Base-by-base conservation (phyloP, 164 flowering plant species). In the Magnolia changhungtana region DNA sequence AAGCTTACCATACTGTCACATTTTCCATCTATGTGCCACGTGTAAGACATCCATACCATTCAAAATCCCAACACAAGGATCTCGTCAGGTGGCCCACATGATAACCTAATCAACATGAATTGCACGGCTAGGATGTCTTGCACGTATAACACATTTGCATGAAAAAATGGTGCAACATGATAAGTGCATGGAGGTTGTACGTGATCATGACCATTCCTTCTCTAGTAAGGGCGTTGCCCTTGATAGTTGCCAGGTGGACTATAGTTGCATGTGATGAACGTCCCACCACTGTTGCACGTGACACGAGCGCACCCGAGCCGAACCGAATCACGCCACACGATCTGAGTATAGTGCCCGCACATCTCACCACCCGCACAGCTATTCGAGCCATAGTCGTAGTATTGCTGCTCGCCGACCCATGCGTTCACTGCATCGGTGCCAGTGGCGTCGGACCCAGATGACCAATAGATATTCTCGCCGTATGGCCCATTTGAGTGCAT, bases 341-440 rank as follows among this genome's bases (percentile, higher is more conserved):
- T 85, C 78, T 87, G 88, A 13, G 88, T 87, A 77, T 87, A 86
- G 74, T 84, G 87, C 10, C 71, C 79, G 63, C 87, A 83, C 55
- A 63, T 58, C 13, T 52, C n/a, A 2, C 81, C 87, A 0, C 64
- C 63, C 0, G n/a, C 66, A 23, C 90, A 90, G 0, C 79, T 50
- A 72, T 87, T 84, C 0, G 86, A 63, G 5, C 16, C 31, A 31
- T 86, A 75, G 72, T 87, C 9, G 29, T 87, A 90, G 78, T 76
- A 0, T 9, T 10, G 21, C 69, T 76, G 77, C 79, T 88, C 91
- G 0, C 19, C 21, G 0, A 83, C 86, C 89, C 91, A 88, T 73
- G 78, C 1, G 1, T 75, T 72, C 58, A 87, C 89, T 0, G 89
- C 91, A 2, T 69, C 79, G 2, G 66, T 63, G n/a, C 82, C 87